Evolutionary conservation across 768 basidiomycete genomes (phyloP).

Genomic region (Sarcodon sp.): DNA sequence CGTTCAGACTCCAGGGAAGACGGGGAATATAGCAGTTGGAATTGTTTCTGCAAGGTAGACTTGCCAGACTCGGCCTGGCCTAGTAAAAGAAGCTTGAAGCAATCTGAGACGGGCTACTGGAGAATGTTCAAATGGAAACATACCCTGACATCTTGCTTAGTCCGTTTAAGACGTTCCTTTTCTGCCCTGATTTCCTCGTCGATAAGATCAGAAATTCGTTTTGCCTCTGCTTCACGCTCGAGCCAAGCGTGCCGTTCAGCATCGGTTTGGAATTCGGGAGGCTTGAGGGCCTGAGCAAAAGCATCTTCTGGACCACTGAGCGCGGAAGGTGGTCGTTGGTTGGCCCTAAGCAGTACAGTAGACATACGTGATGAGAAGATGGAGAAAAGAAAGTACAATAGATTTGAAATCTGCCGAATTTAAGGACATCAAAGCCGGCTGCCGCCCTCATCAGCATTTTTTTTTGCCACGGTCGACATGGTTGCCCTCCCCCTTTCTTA

Average conservation of each 20-base stretch:
- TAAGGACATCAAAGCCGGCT: neutral
- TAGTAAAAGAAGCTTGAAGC: slow-evolving; percentile 40
- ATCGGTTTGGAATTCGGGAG: slow-evolving; percentile 54
- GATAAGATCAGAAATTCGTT: slow-evolving; percentile 66
- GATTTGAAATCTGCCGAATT: slow-evolving; percentile 11
- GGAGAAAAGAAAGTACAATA: slow-evolving; percentile 8
- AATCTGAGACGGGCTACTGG: slow-evolving; percentile 12
- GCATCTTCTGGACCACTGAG: slow-evolving; percentile 66
- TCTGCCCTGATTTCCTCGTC: slow-evolving; percentile 70
- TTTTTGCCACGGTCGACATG: too few species aligned
- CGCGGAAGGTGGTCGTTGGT: slow-evolving; percentile 49
- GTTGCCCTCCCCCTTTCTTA: too few species aligned
- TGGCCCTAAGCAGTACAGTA: slow-evolving; percentile 11
- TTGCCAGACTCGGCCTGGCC: slow-evolving; percentile 75
- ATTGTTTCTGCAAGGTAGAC: slow-evolving; percentile 77
- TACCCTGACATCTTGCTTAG: slow-evolving; percentile 69
- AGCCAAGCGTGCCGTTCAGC: slow-evolving; percentile 49
- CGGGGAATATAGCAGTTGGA: slow-evolving; percentile 69
- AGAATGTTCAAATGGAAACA: slow-evolving; percentile 60
- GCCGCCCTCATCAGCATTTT: too few species aligned
- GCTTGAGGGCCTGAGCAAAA: slow-evolving; percentile 51
- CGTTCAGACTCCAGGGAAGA: slow-evolving; percentile 58
- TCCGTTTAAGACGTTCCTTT: slow-evolving; percentile 48
- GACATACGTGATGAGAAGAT: slow-evolving; percentile 7
- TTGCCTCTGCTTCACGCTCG: slow-evolving; percentile 58